These are phyloP conservation scores for Pythium periplocum DNA, from an alignment of 352 stramenopile species.

Conservation along the genomic window DNA sequence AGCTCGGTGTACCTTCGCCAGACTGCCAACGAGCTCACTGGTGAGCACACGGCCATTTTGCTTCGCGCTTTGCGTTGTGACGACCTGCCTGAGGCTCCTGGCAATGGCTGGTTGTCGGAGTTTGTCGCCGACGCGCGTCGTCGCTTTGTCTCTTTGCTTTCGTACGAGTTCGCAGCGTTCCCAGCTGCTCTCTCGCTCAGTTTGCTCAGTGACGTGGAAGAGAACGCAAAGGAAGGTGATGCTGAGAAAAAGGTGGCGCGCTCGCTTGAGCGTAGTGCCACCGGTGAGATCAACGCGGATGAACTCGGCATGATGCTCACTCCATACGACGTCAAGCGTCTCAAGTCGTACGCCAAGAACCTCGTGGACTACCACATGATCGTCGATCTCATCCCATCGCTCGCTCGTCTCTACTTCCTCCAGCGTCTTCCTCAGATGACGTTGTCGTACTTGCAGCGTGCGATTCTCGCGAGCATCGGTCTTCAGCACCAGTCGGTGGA, in stretches of 20 bases:
- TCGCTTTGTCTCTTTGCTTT: constrained; percentile 92
- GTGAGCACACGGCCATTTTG: constrained; percentile 97
- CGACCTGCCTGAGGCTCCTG: constrained; percentile 69
- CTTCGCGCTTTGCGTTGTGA: constrained; percentile 68
- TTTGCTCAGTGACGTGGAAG: constrained; percentile 76
- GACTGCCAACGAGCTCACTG: constrained; percentile 99
- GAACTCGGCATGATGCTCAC: constrained; percentile 94
- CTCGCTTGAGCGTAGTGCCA: constrained; percentile 54
- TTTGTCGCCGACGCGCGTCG: constrained; percentile 94
- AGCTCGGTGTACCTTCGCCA: constrained; percentile 97
- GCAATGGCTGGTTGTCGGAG: constrained; percentile 89
- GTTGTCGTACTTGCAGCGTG: constrained; percentile 94
- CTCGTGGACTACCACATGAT: constrained; percentile 99
- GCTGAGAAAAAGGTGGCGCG: constrained; percentile 5
- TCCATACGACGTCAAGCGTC: constrained; percentile 96
- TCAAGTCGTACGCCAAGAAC: constrained; percentile 98
- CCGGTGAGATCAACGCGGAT: constrained; percentile 66
- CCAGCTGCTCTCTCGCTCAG: constrained; percentile 88
- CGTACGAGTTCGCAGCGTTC: constrained; percentile 91
- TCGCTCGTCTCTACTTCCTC: constrained; percentile 96
- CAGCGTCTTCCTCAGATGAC: constrained; percentile 89
- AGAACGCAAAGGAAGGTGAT: constrained; percentile 14
- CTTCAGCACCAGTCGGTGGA: constrained; percentile 94
- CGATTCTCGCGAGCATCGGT: constrained; percentile 94
- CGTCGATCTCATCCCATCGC: constrained; percentile 93